Conservation (phyloP, 768 basidiomycete species). For the Hirschioporus abietinus region DNA sequence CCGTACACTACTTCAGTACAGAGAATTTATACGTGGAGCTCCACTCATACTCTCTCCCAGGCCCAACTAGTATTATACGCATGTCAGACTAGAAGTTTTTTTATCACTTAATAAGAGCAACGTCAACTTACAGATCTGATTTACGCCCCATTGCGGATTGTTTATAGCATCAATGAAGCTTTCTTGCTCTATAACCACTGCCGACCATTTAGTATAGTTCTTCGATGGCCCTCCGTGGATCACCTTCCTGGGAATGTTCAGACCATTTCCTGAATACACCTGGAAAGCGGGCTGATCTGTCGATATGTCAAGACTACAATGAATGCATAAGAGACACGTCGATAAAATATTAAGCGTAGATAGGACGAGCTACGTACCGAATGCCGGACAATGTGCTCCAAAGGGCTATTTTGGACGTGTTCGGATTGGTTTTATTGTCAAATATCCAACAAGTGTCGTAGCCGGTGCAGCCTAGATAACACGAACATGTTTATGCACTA, state of each 20-base stretch:
- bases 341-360: neutral
- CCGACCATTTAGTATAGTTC: slow-evolving; percentile 36
- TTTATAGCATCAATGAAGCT: slow-evolving; percentile 52
- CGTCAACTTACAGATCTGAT: slow-evolving; percentile 44
- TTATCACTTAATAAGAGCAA: slow-evolving; percentile 2
- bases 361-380: slow-evolving; percentile 23
- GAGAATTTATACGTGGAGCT: slow-evolving; percentile 45
- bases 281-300: slow-evolving; percentile 49
- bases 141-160: slow-evolving; percentile 47
- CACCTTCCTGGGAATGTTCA: slow-evolving; percentile 41
- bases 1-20: slow-evolving; percentile 13
- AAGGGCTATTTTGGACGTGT: slow-evolving; percentile 30
- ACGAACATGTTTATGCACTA: neutral
- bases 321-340: neutral
- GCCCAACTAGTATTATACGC: slow-evolving; percentile 15
- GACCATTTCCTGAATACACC: slow-evolving; percentile 42
- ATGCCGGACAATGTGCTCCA: slow-evolving; percentile 48
- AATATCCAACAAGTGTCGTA: slow-evolving; percentile 50
- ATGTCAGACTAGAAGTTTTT: slow-evolving; percentile 13
- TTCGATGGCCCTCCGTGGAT: slow-evolving; percentile 42
- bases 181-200: slow-evolving; percentile 49
- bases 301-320: slow-evolving; percentile 38
- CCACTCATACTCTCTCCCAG: slow-evolving; percentile 40
- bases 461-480: slow-evolving; percentile 37
- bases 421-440: slow-evolving; percentile 27